These are phyloP conservation scores for Colletotrichum plurivorum DNA, from an alignment of 2,329 filamentous ascomycete species.

Conservation along the genomic window DNA sequence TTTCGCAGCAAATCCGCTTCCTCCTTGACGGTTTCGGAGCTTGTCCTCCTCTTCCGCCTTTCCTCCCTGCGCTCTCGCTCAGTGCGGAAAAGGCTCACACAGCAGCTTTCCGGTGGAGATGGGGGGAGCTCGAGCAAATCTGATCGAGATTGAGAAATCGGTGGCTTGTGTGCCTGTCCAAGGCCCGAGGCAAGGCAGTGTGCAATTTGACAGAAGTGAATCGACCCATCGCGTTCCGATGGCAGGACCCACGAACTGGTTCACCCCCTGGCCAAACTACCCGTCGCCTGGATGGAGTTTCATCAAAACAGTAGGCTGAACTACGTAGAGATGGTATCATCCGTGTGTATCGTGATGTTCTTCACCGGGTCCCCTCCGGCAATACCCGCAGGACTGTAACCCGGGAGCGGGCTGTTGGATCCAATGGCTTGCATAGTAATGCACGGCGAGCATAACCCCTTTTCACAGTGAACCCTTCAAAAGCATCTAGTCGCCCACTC, in stretches of 20 bases:
- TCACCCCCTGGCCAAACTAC: conserved; percentile 13
- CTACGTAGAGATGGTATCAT: conserved; percentile 37
- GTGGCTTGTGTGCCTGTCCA: background rate
- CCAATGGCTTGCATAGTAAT: background rate
- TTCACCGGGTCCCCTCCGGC: background rate
- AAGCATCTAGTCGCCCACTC: background rate
- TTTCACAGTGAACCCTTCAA: background rate
- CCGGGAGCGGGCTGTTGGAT: conserved; percentile 23
- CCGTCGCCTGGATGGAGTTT: conserved; percentile 32
- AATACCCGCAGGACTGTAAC: background rate
- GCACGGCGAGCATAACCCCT: background rate
- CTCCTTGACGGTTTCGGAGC: conserved; percentile 10
- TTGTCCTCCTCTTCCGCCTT: conserved; percentile 19
- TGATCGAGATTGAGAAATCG: conserved; percentile 5
- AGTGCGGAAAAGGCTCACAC: background rate
- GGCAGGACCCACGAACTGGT: conserved; percentile 8
- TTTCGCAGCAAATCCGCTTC: conserved; percentile 17
- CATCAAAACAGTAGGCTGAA: background rate
- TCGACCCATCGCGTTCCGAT: conserved; percentile 7
- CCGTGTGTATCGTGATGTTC: background rate
- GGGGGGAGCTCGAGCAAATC: conserved; percentile 5
- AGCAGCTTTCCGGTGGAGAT: background rate
- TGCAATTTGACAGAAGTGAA: background rate
- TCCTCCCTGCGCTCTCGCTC: background rate
- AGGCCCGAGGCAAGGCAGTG: conserved; percentile 5